These are phyloP conservation scores for Trametes coccinea DNA, from an alignment of 768 basidiomycete species.

Conservation along the genomic window DNA sequence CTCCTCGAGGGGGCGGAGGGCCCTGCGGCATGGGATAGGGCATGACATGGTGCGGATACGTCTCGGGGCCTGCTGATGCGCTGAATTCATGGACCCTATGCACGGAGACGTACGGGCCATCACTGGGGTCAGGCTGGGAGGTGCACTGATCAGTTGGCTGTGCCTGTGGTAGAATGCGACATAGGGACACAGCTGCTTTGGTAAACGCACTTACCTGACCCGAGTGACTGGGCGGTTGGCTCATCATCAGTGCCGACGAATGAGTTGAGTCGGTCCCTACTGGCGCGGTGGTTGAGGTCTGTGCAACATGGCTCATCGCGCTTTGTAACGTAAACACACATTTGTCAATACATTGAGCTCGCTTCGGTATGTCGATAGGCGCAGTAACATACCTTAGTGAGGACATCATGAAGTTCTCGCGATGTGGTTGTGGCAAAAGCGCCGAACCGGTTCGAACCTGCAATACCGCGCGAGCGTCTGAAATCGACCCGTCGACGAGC, in stretches of 20 bases:
- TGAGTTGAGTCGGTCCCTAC: constrained; percentile 17
- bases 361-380: not conserved
- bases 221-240: constrained; percentile 22
- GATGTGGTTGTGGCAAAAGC: constrained; percentile 17
- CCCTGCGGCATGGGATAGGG: constrained; percentile 1
- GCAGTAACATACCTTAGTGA: constrained; percentile 8
- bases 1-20: constrained; percentile 6
- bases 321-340: not conserved
- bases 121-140: constrained; percentile 11
- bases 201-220: constrained; percentile 14
- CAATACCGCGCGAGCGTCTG: not conserved
- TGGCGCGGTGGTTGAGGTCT: not conserved
- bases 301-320: constrained; percentile 17
- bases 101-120: constrained; percentile 14
- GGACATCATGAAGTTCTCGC: constrained; percentile 10
- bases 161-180: not conserved
- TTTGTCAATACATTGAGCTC: no score
- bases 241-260: constrained; percentile 17
- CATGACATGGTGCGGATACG: constrained; percentile 21
- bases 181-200: not conserved
- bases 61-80: constrained; percentile 4
- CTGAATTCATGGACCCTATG: constrained; percentile 6
- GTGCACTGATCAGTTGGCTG: not conserved
- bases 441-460: constrained; percentile 24
- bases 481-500: not conserved